phyloP scores from a whole-genome alignment of 805 yeast genomes.

The Cyberlindnera mrakii region DNA sequence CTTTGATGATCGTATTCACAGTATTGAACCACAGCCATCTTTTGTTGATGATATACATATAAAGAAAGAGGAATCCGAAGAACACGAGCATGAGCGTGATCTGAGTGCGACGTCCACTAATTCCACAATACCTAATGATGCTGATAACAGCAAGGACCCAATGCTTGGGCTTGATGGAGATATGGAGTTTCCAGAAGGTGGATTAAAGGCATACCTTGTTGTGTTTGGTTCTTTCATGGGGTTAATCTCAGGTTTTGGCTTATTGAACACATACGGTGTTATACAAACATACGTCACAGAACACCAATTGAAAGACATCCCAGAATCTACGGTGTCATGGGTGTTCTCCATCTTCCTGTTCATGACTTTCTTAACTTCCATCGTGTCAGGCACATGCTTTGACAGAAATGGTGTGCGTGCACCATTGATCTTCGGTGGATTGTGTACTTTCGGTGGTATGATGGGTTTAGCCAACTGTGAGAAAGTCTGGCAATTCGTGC shows the following conservation, averaged over 20 bases:
- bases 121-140: constrained; percentile 3
- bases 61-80: constrained; percentile 1
- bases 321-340: constrained; percentile 52
- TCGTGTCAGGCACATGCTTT: constrained; percentile 51
- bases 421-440: constrained; percentile 36
- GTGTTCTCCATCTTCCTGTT: constrained; percentile 53
- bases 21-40: not conserved
- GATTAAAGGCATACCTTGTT: constrained; percentile 46
- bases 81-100: not conserved
- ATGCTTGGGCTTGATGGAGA: constrained; percentile 14
- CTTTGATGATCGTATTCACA: not conserved
- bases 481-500: constrained; percentile 50
- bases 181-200: constrained; percentile 51
- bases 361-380: constrained; percentile 40
- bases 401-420: constrained; percentile 44
- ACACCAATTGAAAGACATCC: constrained; percentile 43
- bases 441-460: constrained; percentile 39
- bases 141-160: not conserved
- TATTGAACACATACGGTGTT: constrained; percentile 54
- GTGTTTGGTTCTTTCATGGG: constrained; percentile 57
- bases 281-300: constrained; percentile 52
- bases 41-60: not conserved
- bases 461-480: constrained; percentile 45
- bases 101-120: not conserved
- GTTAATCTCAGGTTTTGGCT: constrained; percentile 46